Percentiles rank a stretch among this genome's conserved stretches.
These are phyloP conservation scores for Pilobolus umbonatus DNA, from an alignment of 192 early-diverging fungal genomes.

Conservation along the genomic window DNA sequence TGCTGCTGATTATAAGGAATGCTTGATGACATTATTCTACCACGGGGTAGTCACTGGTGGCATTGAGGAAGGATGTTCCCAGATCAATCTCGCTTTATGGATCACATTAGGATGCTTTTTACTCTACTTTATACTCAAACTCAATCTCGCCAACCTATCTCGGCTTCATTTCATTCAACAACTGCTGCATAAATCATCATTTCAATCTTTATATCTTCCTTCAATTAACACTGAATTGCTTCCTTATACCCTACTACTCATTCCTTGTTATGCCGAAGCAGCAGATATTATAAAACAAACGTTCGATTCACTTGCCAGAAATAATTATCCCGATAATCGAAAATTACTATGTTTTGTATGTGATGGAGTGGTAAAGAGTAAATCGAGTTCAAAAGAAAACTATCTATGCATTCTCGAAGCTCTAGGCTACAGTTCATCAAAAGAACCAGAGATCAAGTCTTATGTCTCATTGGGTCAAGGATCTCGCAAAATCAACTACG, in stretches of 20 bases:
- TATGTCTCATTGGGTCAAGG: slow-evolving; percentile 50
- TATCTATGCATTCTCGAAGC: slow-evolving; percentile 62
- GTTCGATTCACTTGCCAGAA: slow-evolving; percentile 55
- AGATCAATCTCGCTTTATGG: slow-evolving; percentile 28
- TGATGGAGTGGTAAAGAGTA: slow-evolving; percentile 61
- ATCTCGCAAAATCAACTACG: slow-evolving; percentile 58
- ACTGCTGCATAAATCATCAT: slow-evolving; percentile 12
- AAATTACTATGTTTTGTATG: slow-evolving; percentile 64
- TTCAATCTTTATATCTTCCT: not conserved
- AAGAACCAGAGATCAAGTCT: slow-evolving; percentile 42
- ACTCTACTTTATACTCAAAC: slow-evolving; percentile 28
- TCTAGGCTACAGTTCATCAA: slow-evolving; percentile 58
- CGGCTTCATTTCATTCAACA: slow-evolving; percentile 17
- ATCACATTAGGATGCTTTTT: slow-evolving; percentile 21
- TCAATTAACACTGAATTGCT: not conserved
- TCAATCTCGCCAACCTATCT: slow-evolving; percentile 29
- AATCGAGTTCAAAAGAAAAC: slow-evolving; percentile 46
- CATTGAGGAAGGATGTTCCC: slow-evolving; percentile 16
- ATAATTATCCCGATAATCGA: slow-evolving; percentile 61
- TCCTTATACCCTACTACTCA: slow-evolving; percentile 43
- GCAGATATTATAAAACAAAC: slow-evolving; percentile 56
- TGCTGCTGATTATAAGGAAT: slow-evolving; percentile 8
- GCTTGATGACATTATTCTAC: slow-evolving; percentile 25
- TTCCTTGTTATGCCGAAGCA: slow-evolving; percentile 70
- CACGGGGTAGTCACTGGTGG: slow-evolving; percentile 21